Percentiles rank a stretch among this genome's conserved stretches.
Evolutionary conservation across 352 stramenopile species (phyloP).

Genomic region (Pythium monospermum): DNA sequence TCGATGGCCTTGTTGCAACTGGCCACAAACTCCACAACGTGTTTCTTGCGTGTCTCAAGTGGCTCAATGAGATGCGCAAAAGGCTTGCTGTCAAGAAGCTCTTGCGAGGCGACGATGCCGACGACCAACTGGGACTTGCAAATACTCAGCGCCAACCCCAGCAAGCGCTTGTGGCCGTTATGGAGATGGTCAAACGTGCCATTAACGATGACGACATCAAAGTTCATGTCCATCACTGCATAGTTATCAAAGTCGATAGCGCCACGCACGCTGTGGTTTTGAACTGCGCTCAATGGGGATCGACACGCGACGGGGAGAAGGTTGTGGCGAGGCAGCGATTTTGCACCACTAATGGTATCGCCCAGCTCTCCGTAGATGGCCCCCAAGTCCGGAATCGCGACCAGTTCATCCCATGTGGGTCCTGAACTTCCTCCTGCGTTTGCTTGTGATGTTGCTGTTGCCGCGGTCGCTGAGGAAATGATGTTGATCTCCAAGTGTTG

Average conservation of each 20-base stretch:
- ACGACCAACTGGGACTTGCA: constrained; percentile 48
- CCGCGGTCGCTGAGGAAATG: background rate
- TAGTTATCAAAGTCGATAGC: constrained; percentile 73
- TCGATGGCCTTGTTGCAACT: constrained; percentile 52
- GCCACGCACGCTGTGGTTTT: constrained; percentile 31
- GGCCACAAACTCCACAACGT: constrained; percentile 49
- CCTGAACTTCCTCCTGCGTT: too few relatives aligned
- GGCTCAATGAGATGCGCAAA: constrained; percentile 55
- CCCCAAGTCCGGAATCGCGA: constrained; percentile 57
- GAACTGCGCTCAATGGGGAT: constrained; percentile 44
- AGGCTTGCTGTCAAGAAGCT: constrained; percentile 7
- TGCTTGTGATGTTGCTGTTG: too few relatives aligned
- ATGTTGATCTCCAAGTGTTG: constrained; percentile 35
- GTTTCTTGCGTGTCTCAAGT: constrained; percentile 41
- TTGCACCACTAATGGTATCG: constrained; percentile 36
- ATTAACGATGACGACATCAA: constrained; percentile 47
- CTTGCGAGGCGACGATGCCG: constrained; percentile 34
- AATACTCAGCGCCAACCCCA: constrained; percentile 64
- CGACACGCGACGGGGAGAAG: constrained; percentile 66
- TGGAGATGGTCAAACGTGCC: constrained; percentile 90
- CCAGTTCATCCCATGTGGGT: constrained; percentile 48
- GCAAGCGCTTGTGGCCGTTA: constrained; percentile 87
- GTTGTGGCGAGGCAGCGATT: constrained; percentile 44
- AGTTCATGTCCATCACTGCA: constrained; percentile 31
- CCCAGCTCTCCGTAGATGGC: constrained; percentile 64